Conservation (phyloP, 768 basidiomycete genomes). For the Amanita thiersii region DNA sequence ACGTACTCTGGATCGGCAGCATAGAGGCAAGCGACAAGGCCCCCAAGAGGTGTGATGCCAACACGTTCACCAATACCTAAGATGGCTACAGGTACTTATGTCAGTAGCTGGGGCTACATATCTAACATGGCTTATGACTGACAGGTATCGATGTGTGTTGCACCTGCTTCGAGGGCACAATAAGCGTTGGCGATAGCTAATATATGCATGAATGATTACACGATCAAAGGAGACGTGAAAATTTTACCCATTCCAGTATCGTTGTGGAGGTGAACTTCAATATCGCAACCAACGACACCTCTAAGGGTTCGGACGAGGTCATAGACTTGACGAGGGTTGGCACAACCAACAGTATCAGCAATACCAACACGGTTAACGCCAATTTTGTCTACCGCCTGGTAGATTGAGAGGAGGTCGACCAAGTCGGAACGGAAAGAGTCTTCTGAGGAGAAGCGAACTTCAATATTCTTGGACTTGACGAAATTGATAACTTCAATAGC, state of each 20-base stretch:
- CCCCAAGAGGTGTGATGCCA: constrained; percentile 96
- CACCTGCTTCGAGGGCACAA: constrained; percentile 95
- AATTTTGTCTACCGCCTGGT: constrained; percentile 99
- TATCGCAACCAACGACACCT: constrained; percentile 95
- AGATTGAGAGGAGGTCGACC: constrained; percentile 96
- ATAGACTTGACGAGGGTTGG: constrained; percentile 97
- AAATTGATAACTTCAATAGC: constrained; percentile 98
- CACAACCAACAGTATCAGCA: constrained; percentile 98
- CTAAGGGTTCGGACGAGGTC: constrained; percentile 94
- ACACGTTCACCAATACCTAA: constrained; percentile 99
- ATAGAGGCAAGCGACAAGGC: constrained; percentile 93
- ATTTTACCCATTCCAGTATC: constrained; percentile 92
- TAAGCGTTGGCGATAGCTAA: constrained; percentile 97
- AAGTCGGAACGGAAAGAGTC: constrained; percentile 99
- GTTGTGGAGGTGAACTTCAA: constrained; percentile 97
- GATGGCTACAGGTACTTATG: constrained; percentile 45
- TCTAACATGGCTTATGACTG: constrained; percentile 22
- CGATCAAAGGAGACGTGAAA: not conserved
- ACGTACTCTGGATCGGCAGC: constrained; percentile 98
- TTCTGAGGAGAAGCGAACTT: constrained; percentile 99
- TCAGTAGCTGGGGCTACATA: constrained; percentile 4
- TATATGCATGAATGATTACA: not conserved
- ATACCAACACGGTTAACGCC: constrained; percentile 98
- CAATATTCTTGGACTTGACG: constrained; percentile 99
- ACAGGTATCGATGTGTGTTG: constrained; percentile 99